Percentiles rank a stretch among this genome's conserved stretches.
phyloP scores from a whole-genome alignment of 768 basidiomycete genomes.

The Boletellus ananas region DNA sequence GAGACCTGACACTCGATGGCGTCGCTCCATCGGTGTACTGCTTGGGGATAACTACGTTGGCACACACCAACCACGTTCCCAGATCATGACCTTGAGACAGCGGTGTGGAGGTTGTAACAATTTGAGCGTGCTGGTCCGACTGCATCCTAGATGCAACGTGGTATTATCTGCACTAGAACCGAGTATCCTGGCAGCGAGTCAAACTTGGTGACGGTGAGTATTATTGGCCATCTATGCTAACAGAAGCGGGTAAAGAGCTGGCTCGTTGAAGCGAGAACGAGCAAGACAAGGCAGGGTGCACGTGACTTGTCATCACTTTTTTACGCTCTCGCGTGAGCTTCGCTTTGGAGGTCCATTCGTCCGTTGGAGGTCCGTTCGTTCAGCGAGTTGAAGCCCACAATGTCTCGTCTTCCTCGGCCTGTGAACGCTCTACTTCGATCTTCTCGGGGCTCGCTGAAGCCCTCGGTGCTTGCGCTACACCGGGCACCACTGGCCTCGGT shows the following conservation, averaged over 20 bases:
- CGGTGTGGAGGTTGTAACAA: too few relatives aligned
- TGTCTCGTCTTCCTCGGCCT: slow-evolving; percentile 22
- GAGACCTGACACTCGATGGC: neutral
- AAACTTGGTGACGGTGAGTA: too few relatives aligned
- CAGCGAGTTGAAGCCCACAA: neutral
- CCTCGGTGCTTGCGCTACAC: slow-evolving; percentile 8
- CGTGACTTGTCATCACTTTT: slow-evolving; percentile 21
- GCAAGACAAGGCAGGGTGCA: neutral
- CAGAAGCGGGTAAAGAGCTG: too few relatives aligned
- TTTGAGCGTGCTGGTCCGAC: too few relatives aligned
- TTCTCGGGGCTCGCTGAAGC: slow-evolving; percentile 9
- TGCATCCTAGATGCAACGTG: neutral
- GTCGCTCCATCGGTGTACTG: slow-evolving; percentile 1
- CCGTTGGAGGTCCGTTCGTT: slow-evolving; percentile 2
- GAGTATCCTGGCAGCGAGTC: too few relatives aligned
- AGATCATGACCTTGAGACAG: too few relatives aligned
- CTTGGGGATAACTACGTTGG: slow-evolving; percentile 11
- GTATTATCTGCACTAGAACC: neutral
- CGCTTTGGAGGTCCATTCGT: slow-evolving; percentile 1
- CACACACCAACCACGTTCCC: slow-evolving; percentile 16
- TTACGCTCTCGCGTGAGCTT: slow-evolving; percentile 8
- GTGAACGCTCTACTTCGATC: slow-evolving; percentile 9
- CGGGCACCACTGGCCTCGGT: slow-evolving; percentile 10
- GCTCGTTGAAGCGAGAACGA: neutral
- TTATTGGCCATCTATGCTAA: too few relatives aligned